phyloP scores from a whole-genome alignment of 345 rosid species.

The Acer campestre region DNA sequence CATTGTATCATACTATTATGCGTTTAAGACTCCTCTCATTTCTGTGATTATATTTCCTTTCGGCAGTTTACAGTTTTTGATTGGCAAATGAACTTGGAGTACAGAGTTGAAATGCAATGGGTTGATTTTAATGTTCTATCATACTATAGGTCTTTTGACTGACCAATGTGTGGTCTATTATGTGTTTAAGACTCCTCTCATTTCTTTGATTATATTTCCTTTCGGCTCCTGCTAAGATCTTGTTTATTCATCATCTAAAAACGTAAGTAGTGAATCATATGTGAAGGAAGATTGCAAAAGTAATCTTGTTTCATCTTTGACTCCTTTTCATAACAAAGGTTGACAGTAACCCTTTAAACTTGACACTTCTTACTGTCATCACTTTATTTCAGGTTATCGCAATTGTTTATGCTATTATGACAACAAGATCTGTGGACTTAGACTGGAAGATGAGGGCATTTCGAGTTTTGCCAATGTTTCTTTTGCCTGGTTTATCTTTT shows the following conservation, averaged over 20 bases:
- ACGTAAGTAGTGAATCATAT: neutral
- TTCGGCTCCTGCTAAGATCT: neutral
- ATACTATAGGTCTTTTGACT: constrained; percentile 1
- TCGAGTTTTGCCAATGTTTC: constrained; percentile 67
- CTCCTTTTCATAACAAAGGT: neutral
- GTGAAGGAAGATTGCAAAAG: neutral
- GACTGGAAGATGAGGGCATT: constrained; percentile 73
- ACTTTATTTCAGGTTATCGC: constrained; percentile 54
- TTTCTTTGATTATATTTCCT: neutral
- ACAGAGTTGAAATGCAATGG: neutral
- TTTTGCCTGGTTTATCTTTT: constrained; percentile 62
- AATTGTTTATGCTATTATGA: constrained; percentile 63
- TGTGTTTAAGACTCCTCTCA: neutral
- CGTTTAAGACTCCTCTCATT: neutral
- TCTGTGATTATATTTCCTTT: neutral
- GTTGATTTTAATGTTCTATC: neutral
- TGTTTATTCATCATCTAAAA: neutral
- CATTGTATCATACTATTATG: neutral
- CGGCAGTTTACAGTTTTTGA: neutral
- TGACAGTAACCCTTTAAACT: neutral
- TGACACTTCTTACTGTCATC: neutral
- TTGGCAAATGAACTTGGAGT: too few relatives aligned
- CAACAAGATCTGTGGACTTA: constrained; percentile 61
- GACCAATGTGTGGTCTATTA: neutral
- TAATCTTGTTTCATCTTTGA: neutral